A percentile compares a stretch with the other conserved stretches of the same genome.
These are phyloP conservation scores for Monosporascus sp. DNA, from an alignment of 2,329 filamentous ascomycete species.

Conservation along the genomic window DNA sequence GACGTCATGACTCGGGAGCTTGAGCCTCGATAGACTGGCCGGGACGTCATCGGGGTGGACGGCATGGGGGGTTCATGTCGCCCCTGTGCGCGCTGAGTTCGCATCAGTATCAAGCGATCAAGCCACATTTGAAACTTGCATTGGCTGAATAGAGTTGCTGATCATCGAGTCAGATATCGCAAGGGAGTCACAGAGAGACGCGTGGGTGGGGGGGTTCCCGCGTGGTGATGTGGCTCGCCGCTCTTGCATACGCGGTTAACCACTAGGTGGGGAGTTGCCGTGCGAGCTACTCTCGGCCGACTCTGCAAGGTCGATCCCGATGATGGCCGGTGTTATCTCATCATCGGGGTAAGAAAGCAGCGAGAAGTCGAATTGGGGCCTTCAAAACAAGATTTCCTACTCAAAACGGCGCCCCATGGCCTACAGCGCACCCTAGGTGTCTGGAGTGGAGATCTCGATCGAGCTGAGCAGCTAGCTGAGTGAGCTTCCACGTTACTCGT, in stretches of 20 bases:
- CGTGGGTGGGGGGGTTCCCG: too few species aligned
- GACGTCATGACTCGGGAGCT: constrained; percentile 22
- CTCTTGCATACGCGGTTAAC: background rate
- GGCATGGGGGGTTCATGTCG: constrained; percentile 8
- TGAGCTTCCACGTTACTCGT: too few species aligned
- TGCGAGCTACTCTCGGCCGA: too few species aligned
- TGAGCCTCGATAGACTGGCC: constrained; percentile 2
- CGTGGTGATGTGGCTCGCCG: too few species aligned
- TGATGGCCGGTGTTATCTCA: background rate
- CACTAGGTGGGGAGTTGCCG: too few species aligned
- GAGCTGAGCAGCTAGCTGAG: background rate
- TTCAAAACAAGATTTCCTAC: background rate
- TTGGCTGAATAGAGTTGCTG: constrained; percentile 6
- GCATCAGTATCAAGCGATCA: constrained; percentile 15
- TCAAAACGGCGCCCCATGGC: background rate
- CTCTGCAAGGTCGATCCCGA: background rate
- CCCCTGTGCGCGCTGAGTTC: background rate
- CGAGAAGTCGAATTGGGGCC: background rate
- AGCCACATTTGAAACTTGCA: constrained; percentile 12
- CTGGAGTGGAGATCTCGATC: background rate
- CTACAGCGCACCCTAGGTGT: background rate
- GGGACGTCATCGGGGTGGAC: constrained; percentile 22
- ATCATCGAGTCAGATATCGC: constrained; percentile 1
- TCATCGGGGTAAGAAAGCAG: background rate
- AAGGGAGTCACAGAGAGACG: too few species aligned